These are phyloP conservation scores for Penicillium manginii DNA, from an alignment of 495 filamentous ascomycete species.

Conservation along the genomic window DNA sequence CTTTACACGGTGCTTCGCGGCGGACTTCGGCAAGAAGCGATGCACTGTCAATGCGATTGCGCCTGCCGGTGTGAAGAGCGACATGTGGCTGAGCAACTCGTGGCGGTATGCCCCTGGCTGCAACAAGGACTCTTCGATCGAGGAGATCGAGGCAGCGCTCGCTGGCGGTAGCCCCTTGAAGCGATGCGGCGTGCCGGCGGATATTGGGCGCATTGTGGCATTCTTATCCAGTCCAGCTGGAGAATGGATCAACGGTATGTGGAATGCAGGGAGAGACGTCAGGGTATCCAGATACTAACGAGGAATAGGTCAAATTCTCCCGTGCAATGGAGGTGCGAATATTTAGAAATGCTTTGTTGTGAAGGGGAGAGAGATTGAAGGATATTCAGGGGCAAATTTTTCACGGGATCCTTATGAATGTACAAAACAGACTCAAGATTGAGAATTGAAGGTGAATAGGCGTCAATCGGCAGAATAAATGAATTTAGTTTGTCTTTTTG, in stretches of 20 bases:
- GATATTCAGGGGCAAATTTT: not conserved
- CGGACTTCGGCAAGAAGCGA: slow-evolving; percentile 70
- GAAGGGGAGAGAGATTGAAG: not conserved
- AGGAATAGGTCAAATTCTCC: slow-evolving; percentile 35
- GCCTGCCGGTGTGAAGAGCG: slow-evolving; percentile 76
- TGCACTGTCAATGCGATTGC: slow-evolving; percentile 81
- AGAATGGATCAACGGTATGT: slow-evolving; percentile 65
- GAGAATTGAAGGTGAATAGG: too few species aligned
- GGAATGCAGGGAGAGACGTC: slow-evolving; percentile 11
- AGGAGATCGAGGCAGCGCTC: slow-evolving; percentile 47
- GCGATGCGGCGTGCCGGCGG: slow-evolving; percentile 57
- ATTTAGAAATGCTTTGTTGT: slow-evolving; percentile 21
- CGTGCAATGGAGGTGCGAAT: slow-evolving; percentile 40
- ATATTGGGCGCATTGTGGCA: slow-evolving; percentile 61
- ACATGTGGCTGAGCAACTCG: slow-evolving; percentile 72
- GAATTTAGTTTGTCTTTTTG: too few species aligned
- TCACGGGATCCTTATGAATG: too few species aligned
- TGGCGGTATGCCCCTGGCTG: slow-evolving; percentile 66
- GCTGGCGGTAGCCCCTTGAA: slow-evolving; percentile 51
- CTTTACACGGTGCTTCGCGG: slow-evolving; percentile 74
- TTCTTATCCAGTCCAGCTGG: slow-evolving; percentile 59
- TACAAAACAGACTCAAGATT: too few species aligned
- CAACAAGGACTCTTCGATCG: slow-evolving; percentile 37
- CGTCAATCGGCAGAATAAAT: too few species aligned
- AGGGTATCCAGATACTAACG: too few species aligned